Conservation (phyloP, 768 basidiomycete species). For the Suillus weaverae region DNA sequence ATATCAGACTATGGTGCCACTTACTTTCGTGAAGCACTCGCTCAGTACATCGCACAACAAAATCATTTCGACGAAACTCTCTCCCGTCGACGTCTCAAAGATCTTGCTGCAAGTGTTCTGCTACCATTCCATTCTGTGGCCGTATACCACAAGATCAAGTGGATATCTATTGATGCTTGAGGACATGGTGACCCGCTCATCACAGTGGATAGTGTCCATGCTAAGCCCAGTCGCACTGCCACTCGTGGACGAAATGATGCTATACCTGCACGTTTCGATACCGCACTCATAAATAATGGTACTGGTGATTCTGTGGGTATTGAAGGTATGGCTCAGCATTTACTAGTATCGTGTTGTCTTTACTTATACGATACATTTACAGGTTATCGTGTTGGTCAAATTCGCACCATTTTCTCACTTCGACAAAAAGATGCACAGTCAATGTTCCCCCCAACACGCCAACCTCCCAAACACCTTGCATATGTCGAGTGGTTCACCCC, state of each 20-base stretch:
- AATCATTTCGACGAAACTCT: background rate
- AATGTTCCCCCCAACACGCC: constrained; percentile 18
- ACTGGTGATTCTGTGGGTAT: constrained; percentile 12
- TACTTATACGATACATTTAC: constrained; percentile 18
- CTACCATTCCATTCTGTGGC: background rate
- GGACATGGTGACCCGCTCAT: background rate
- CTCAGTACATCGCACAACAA: too few species aligned
- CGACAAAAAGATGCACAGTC: constrained; percentile 7
- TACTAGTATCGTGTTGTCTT: background rate
- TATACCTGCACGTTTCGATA: constrained; percentile 5
- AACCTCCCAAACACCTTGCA: constrained; percentile 18
- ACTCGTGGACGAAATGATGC: background rate
- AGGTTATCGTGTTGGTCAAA: constrained; percentile 13
- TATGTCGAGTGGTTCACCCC: constrained; percentile 19
- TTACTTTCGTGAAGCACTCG: too few species aligned
- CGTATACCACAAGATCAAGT: background rate
- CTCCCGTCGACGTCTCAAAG: background rate
- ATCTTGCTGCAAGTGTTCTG: background rate
- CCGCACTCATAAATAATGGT: constrained; percentile 13
- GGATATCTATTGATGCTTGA: background rate
- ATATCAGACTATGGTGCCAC: background rate
- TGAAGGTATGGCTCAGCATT: too few species aligned
- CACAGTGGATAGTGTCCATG: background rate
- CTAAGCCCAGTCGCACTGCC: background rate
- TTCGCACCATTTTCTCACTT: constrained; percentile 10